phyloP scores from a whole-genome alignment of 192 early-diverging fungal genomes.

The Mortierella alpina region DNA sequence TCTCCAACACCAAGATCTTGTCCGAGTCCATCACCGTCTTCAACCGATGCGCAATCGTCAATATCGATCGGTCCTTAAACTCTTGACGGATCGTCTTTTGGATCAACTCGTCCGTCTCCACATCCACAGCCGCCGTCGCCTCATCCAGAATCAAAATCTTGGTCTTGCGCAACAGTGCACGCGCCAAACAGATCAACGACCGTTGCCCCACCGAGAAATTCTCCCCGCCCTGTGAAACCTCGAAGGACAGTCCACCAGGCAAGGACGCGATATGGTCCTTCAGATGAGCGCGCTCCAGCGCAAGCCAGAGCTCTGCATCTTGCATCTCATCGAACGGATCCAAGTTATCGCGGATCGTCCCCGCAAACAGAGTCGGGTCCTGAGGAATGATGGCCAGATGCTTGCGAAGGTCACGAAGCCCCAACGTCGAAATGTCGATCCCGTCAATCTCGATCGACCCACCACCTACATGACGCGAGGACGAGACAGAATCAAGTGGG shows the following conservation, averaged over 20 bases:
- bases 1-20: slow-evolving; percentile 54
- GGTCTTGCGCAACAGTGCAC: slow-evolving; percentile 63
- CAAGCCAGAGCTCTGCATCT: slow-evolving; percentile 63
- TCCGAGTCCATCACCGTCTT: slow-evolving; percentile 67
- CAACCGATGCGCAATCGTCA: slow-evolving; percentile 72
- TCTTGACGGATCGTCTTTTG: slow-evolving; percentile 57
- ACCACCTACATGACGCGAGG: not conserved
- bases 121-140: slow-evolving; percentile 59
- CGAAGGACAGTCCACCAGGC: slow-evolving; percentile 40
- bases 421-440: slow-evolving; percentile 66
- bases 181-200: slow-evolving; percentile 74
- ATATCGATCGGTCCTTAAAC: slow-evolving; percentile 41
- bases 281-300: slow-evolving; percentile 65
- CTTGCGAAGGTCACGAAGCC: slow-evolving; percentile 63
- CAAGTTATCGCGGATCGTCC: slow-evolving; percentile 67
- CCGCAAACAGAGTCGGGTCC: slow-evolving; percentile 72
- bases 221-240: slow-evolving; percentile 57
- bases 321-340: slow-evolving; percentile 62
- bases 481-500: too few relatives aligned
- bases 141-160: slow-evolving; percentile 33
- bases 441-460: slow-evolving; percentile 67
- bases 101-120: slow-evolving; percentile 52
- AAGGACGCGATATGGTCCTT: slow-evolving; percentile 52
- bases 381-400: slow-evolving; percentile 79
- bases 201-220: slow-evolving; percentile 86